Evolutionary conservation across 106 monocot species (phyloP).

Genomic region (Dioscorea alata): DNA sequence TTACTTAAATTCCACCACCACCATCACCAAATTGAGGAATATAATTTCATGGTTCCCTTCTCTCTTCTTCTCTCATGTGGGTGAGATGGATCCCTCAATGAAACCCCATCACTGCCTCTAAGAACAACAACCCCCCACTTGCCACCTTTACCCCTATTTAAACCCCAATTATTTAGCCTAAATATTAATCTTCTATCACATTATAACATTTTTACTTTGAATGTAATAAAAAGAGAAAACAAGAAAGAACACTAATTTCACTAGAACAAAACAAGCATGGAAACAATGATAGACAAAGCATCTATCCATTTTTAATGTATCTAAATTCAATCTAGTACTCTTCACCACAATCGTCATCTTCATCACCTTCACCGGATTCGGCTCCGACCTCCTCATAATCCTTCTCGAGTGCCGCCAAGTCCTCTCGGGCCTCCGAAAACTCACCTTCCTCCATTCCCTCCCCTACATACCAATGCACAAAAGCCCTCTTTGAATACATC

Average conservation of each 20-base stretch:
- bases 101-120: background rate
- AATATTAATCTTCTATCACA: no score
- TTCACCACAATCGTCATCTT: slow-evolving; percentile 5
- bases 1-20: background rate
- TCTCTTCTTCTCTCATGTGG: background rate
- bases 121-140: no score
- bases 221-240: background rate
- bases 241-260: background rate
- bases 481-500: slow-evolving; percentile 15
- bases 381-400: slow-evolving; percentile 16
- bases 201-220: no score
- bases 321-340: slow-evolving; percentile 1
- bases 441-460: slow-evolving; percentile 21
- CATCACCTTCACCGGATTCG: slow-evolving; percentile 9
- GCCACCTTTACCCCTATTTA: no score
- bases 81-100: background rate
- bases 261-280: background rate
- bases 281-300: background rate
- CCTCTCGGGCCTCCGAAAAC: slow-evolving; percentile 16
- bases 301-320: background rate
- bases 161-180: no score
- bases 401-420: slow-evolving; percentile 27
- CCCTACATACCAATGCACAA: slow-evolving; percentile 19
- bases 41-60: background rate
- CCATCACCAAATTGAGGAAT: background rate